A percentile compares a stretch with the other conserved stretches of the same genome.
Evolutionary conservation across 148 eudicot genomes (phyloP).

Genomic region (Rhododendron williamsianum): DNA sequence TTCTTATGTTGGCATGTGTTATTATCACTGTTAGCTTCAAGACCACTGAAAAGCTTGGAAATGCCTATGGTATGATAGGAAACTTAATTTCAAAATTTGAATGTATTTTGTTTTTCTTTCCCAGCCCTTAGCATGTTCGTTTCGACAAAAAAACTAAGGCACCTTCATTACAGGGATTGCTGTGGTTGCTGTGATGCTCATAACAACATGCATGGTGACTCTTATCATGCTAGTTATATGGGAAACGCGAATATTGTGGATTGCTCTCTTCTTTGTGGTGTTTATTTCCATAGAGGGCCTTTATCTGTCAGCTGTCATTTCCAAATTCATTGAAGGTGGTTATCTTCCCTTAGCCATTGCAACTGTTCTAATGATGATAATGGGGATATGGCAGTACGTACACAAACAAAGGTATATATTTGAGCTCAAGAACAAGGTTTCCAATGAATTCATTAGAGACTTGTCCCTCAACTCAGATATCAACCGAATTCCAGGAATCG

Average conservation of each 20-base stretch:
- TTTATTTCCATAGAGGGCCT: conserved; percentile 31
- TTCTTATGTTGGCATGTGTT: conserved; percentile 60
- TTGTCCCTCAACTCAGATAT: conserved; percentile 27
- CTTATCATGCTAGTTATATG: conserved; percentile 52
- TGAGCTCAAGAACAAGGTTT: conserved; percentile 51
- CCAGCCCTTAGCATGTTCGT: not conserved
- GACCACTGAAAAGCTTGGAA: conserved; percentile 55
- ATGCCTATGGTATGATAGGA: conserved; percentile 58
- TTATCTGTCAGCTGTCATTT: conserved; percentile 34
- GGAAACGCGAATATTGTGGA: conserved; percentile 37
- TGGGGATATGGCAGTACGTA: conserved; percentile 50
- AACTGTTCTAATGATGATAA: conserved; percentile 25
- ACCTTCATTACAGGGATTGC: conserved; percentile 11
- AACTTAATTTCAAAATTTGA: not conserved
- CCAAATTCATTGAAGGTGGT: conserved; percentile 44
- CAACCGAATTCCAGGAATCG: conserved; percentile 42
- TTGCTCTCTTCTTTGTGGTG: conserved; percentile 23
- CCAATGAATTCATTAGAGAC: conserved; percentile 26
- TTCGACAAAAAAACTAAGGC: not conserved
- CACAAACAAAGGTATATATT: conserved; percentile 29
- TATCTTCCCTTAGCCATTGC: conserved; percentile 38
- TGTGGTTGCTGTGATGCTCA: conserved; percentile 42
- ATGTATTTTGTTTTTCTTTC: not conserved
- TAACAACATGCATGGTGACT: conserved; percentile 40
- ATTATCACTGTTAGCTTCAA: conserved; percentile 49